A percentile compares a stretch with the other conserved stretches of the same genome.
These are phyloP conservation scores for Leccinum boreale DNA, from an alignment of 768 basidiomycete species.

Conservation along the genomic window DNA sequence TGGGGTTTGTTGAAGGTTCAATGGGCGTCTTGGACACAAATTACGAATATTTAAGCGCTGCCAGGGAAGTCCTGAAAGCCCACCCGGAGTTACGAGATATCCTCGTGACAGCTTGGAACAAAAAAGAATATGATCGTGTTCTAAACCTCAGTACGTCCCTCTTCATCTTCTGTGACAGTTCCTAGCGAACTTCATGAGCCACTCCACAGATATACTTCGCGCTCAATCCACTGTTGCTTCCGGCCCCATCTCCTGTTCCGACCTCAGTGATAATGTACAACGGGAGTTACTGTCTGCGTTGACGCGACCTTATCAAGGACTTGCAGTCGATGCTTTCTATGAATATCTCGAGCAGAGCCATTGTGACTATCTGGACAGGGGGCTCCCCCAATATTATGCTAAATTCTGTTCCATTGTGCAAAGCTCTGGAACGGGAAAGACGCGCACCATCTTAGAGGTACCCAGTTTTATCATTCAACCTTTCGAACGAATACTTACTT, in stretches of 20 bases:
- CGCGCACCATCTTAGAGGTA: neutral
- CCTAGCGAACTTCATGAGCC: neutral
- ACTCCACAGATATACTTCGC: neutral
- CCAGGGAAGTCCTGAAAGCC: no score
- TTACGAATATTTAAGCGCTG: no score
- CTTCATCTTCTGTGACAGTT: no score
- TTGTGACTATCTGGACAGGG: neutral
- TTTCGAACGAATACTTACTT: neutral
- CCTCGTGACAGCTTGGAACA: no score
- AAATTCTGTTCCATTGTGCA: neutral
- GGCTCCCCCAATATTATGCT: neutral
- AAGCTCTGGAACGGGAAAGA: neutral
- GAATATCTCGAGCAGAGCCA: neutral
- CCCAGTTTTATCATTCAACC: neutral
- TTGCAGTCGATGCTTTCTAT: neutral
- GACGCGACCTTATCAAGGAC: neutral
- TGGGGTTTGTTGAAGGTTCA: no score
- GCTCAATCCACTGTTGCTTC: neutral
- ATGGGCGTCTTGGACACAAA: no score
- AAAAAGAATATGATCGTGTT: no score
- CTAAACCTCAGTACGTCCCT: no score
- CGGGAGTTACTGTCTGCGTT: neutral
- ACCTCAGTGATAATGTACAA: neutral
- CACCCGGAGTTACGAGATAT: no score
- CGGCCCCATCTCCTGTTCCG: neutral